A percentile compares a stretch with the other conserved stretches of the same genome.
Evolutionary conservation across 1,284 basidiomycete genomes (phyloP).

Genomic region (Trametes pubescens): DNA sequence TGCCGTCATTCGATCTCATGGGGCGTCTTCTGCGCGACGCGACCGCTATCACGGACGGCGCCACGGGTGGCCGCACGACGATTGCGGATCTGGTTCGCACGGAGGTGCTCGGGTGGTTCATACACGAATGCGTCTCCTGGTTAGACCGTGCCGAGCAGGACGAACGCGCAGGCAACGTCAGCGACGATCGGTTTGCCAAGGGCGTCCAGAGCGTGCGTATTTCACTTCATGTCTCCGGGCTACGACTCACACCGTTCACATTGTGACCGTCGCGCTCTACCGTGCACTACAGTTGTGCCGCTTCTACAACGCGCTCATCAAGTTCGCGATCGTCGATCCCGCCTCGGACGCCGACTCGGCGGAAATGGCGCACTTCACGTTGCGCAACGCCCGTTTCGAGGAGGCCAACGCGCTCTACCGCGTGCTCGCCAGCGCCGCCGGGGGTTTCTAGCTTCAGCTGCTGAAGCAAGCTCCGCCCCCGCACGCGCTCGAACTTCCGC

Average conservation of each 20-base stretch:
- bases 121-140: slow-evolving; percentile 71
- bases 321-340: slow-evolving; percentile 66
- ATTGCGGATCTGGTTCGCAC: slow-evolving; percentile 67
- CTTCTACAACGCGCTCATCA: slow-evolving; percentile 77
- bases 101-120: slow-evolving; percentile 73
- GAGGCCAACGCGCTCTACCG: slow-evolving; percentile 78
- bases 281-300: slow-evolving; percentile 64
- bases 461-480: slow-evolving; percentile 18
- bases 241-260: too few species aligned
- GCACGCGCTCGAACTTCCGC: neutral
- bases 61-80: slow-evolving; percentile 57
- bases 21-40: slow-evolving; percentile 70
- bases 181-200: slow-evolving; percentile 75
- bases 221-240: slow-evolving; percentile 1
- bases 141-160: slow-evolving; percentile 71
- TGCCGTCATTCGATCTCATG: slow-evolving; percentile 77
- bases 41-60: slow-evolving; percentile 50
- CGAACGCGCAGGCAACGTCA: slow-evolving; percentile 67
- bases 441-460: slow-evolving; percentile 51
- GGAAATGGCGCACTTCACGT: slow-evolving; percentile 78
- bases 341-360: slow-evolving; percentile 68
- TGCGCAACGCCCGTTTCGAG: slow-evolving; percentile 73
- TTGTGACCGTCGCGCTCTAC: too few species aligned
- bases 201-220: slow-evolving; percentile 71
- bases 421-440: slow-evolving; percentile 53